Conservation (phyloP, 768 basidiomycete genomes). For the Boletus subparvulus region DNA sequence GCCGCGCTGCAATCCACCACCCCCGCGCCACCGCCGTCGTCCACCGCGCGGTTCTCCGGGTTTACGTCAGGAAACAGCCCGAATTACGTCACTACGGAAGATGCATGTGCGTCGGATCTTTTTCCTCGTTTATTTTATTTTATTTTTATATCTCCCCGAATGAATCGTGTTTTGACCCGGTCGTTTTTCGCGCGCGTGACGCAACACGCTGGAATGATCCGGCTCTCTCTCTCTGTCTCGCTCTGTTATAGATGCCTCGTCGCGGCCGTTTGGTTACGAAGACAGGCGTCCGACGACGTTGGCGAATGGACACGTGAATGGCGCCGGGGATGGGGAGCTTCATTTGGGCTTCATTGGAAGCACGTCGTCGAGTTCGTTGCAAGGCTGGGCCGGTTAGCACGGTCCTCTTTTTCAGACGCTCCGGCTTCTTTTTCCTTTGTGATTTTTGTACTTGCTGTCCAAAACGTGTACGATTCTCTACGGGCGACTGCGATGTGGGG, state of each 20-base stretch:
- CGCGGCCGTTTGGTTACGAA: conserved; percentile 15
- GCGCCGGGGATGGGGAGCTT: conserved; percentile 4
- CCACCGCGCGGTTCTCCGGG: conserved; percentile 7
- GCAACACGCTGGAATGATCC: conserved; percentile 1
- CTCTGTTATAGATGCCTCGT: neutral
- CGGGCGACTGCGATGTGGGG: conserved; percentile 10
- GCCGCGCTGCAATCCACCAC: conserved; percentile 23
- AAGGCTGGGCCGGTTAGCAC: conserved; percentile 28
- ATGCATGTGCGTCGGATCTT: conserved; percentile 29
- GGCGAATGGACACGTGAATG: neutral
- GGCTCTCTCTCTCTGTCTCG: neutral
- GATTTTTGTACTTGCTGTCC: neutral
- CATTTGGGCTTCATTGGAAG: conserved; percentile 15
- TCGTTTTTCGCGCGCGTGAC: neutral
- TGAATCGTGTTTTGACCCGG: neutral
- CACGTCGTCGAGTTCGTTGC: conserved; percentile 28
- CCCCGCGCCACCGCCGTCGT: conserved; percentile 1
- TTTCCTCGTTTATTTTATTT: neutral
- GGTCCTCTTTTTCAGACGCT: too few species aligned
- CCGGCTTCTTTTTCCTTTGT: neutral
- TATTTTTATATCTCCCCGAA: conserved; percentile 2
- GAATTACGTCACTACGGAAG: conserved; percentile 21
- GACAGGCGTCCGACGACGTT: conserved; percentile 6
- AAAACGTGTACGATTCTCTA: conserved; percentile 7
- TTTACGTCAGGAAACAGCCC: conserved; percentile 20